A percentile compares a stretch with the other conserved stretches of the same genome.
phyloP scores from a whole-genome alignment of 1,284 basidiomycete genomes.

The Trametes sp. region DNA sequence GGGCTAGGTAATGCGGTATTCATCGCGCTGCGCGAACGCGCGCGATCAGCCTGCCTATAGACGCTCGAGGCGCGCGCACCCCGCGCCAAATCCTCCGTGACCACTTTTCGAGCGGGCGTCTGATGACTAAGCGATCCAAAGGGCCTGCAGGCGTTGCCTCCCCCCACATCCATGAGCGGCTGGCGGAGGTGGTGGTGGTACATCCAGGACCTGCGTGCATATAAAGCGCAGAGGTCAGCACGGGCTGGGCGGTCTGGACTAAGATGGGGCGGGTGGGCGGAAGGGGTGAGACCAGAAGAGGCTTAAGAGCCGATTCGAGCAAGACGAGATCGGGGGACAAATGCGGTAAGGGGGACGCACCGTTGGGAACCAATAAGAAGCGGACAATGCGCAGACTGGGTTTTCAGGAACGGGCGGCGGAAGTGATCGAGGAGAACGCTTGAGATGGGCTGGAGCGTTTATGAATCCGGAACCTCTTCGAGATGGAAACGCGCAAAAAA shows the following conservation, averaged over 20 bases:
- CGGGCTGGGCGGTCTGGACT: slow-evolving; percentile 25
- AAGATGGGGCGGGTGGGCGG: slow-evolving; percentile 26
- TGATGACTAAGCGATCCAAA: too few species aligned
- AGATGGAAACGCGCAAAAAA: not conserved
- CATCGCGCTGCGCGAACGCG: too few species aligned
- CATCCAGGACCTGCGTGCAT: slow-evolving; percentile 17
- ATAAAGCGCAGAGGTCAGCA: slow-evolving; percentile 25
- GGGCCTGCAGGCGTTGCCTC: too few species aligned
- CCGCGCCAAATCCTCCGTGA: too few species aligned
- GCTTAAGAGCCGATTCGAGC: slow-evolving; percentile 28
- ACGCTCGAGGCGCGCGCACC: too few species aligned
- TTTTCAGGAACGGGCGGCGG: slow-evolving; percentile 31
- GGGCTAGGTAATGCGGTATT: too few species aligned
- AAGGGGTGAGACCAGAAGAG: slow-evolving; percentile 25
- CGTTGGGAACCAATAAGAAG: slow-evolving; percentile 23
- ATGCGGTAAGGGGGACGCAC: slow-evolving; percentile 25
- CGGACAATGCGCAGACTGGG: slow-evolving; percentile 21
- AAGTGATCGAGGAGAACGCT: slow-evolving; percentile 27
- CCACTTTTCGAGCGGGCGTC: too few species aligned
- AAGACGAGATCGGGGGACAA: slow-evolving; percentile 27
- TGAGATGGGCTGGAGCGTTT: slow-evolving; percentile 25
- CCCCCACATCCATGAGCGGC: slow-evolving; percentile 35
- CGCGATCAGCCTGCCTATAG: too few species aligned
- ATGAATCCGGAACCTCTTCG: slow-evolving; percentile 17
- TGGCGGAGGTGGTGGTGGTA: slow-evolving; percentile 23